A percentile compares a stretch with the other conserved stretches of the same genome.
Evolutionary conservation across 2,329 filamentous ascomycete species (phyloP).

Genomic region (Hawksworthiomyces lignivorus): DNA sequence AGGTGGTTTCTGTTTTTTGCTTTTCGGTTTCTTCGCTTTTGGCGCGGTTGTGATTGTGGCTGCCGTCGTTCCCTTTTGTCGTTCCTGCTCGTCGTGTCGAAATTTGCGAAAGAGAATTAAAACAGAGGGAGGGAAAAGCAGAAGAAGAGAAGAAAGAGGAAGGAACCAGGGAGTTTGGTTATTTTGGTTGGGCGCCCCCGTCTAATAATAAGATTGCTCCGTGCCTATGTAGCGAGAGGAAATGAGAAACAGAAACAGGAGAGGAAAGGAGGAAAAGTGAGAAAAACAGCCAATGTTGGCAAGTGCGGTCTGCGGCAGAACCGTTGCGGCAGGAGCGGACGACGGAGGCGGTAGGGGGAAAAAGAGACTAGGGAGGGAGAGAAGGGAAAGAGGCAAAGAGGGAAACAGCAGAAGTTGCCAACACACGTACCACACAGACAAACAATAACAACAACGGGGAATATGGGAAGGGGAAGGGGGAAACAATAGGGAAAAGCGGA

Average conservation of each 20-base stretch:
- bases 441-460: constrained; percentile 9
- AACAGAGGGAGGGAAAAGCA: background rate
- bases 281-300: background rate
- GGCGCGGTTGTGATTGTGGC: too few species aligned
- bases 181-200: too few species aligned
- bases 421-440: background rate
- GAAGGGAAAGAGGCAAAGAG: background rate
- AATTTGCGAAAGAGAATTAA: background rate
- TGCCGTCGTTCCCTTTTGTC: too few species aligned
- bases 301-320: constrained; percentile 5
- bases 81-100: constrained; percentile 3
- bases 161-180: background rate
- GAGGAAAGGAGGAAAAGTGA: background rate
- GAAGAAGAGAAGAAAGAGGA: constrained; percentile 1
- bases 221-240: too few species aligned
- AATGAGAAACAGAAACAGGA: background rate
- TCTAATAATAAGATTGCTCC: too few species aligned
- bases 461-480: too few species aligned
- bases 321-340: constrained; percentile 7
- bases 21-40: too few species aligned
- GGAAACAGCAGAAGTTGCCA: too few species aligned
- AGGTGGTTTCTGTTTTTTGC: too few species aligned
- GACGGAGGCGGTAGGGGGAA: too few species aligned
- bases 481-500: background rate
- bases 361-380: background rate